Percentiles rank a stretch among this genome's conserved stretches.
Conservation (phyloP, 352 stramenopile genomes). For the Phytophthora fragariae region DNA sequence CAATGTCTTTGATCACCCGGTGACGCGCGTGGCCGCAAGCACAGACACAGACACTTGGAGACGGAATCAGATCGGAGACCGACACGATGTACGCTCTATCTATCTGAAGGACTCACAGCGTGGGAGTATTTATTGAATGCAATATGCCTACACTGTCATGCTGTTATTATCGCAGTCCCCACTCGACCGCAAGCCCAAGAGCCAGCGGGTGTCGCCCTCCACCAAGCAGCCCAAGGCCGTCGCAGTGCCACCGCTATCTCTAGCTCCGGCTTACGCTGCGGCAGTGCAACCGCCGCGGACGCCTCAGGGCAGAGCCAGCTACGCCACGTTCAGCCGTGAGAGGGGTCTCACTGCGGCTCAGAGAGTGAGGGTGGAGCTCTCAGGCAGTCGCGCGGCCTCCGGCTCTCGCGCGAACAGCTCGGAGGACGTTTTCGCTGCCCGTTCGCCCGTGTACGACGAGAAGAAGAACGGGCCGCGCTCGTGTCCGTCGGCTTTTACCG, state of each 20-base stretch:
- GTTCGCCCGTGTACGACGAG: slow-evolving; percentile 36
- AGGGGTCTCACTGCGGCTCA: slow-evolving; percentile 59
- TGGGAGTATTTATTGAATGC: too few relatives aligned
- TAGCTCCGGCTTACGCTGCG: not conserved
- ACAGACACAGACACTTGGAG: not conserved
- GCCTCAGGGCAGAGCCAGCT: slow-evolving; percentile 40
- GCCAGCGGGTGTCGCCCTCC: not conserved
- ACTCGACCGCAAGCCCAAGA: not conserved
- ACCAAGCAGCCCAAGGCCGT: not conserved
- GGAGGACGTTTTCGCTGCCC: slow-evolving; percentile 31
- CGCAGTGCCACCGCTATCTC: not conserved
- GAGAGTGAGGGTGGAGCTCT: slow-evolving; percentile 64
- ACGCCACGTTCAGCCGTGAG: slow-evolving; percentile 36
- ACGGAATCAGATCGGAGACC: not conserved
- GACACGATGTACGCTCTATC: not conserved
- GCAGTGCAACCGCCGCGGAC: slow-evolving; percentile 55
- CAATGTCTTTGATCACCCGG: not conserved
- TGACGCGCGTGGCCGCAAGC: not conserved
- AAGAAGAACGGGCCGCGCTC: slow-evolving; percentile 43
- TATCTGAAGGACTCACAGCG: not conserved
- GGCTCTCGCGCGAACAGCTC: slow-evolving; percentile 38
- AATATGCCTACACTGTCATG: too few relatives aligned
- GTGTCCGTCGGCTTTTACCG: slow-evolving; percentile 40
- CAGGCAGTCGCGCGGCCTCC: slow-evolving; percentile 36
- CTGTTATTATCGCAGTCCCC: not conserved